Evolutionary conservation across 2,329 filamentous ascomycete species (phyloP).

Genomic region (Cytospora piceae): DNA sequence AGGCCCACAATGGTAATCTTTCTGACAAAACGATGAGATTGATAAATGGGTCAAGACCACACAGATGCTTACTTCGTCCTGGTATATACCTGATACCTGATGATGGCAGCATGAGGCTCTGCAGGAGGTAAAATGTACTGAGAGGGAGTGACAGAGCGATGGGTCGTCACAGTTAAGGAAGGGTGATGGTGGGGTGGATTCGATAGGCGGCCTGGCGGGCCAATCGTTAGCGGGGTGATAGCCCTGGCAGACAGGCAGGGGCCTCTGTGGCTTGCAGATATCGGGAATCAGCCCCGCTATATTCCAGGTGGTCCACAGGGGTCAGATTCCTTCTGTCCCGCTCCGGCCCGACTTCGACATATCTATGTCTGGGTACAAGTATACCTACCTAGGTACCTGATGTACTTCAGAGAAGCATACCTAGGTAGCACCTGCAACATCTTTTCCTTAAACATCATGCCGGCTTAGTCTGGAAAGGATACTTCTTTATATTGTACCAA

Average conservation of each 20-base stretch:
- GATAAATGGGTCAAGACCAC: background rate
- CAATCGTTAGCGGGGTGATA: background rate
- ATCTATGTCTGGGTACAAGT: too few species aligned
- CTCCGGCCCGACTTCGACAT: too few species aligned
- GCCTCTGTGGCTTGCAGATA: background rate
- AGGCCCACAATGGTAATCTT: conserved; percentile 6
- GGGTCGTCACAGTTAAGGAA: background rate
- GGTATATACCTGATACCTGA: background rate
- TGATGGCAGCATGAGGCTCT: background rate
- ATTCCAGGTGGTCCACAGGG: background rate
- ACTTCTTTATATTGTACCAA: too few species aligned
- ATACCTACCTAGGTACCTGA: too few species aligned
- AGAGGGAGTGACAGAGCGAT: background rate
- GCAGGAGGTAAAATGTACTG: too few species aligned
- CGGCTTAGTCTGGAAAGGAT: too few species aligned
- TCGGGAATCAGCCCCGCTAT: background rate
- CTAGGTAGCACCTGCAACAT: too few species aligned
- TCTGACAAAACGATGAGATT: conserved; percentile 2
- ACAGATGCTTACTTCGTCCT: background rate
- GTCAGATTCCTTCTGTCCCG: too few species aligned
- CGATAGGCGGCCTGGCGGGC: too few species aligned
- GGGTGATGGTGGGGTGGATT: background rate
- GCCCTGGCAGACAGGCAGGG: background rate
- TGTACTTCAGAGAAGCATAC: too few species aligned
- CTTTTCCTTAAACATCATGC: too few species aligned